Evolutionary conservation across 805 yeast genomes (phyloP).

Genomic region (Suhomyces sp.): DNA sequence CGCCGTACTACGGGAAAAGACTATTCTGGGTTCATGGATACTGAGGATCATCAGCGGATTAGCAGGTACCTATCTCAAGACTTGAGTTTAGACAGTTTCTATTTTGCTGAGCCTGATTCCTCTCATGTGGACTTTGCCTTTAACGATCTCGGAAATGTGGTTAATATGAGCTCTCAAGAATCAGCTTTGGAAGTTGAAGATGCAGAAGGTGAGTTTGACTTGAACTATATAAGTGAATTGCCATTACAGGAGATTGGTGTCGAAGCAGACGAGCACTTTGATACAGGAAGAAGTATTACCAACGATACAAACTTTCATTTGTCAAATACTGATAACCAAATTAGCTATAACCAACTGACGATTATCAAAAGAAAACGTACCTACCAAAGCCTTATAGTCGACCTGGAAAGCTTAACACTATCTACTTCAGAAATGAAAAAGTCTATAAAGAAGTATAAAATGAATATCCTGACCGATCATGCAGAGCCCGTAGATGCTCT

Average conservation of each 20-base stretch:
- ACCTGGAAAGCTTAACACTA: not conserved
- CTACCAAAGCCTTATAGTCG: not conserved
- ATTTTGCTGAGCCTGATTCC: conserved; percentile 4
- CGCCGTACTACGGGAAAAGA: not conserved
- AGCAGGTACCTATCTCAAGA: conserved; percentile 15
- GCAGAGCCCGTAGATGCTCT: not conserved
- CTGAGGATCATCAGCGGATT: conserved; percentile 6
- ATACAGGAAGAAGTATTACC: conserved; percentile 4
- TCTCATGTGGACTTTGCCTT: conserved; percentile 21
- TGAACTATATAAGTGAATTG: conserved; percentile 9
- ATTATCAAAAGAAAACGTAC: not conserved
- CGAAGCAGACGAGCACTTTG: not conserved
- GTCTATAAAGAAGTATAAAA: not conserved
- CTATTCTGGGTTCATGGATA: not conserved
- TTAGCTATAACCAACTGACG: not conserved
- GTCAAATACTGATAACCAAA: conserved; percentile 5
- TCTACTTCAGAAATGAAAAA: not conserved
- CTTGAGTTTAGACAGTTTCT: not conserved
- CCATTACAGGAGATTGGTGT: conserved; percentile 25
- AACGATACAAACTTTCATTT: conserved; percentile 11
- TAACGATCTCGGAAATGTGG: conserved; percentile 15
- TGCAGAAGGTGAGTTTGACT: conserved; percentile 4
- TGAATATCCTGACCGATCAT: not conserved
- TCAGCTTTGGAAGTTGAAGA: not conserved
- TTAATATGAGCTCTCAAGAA: not conserved